Evolutionary conservation across 2,329 filamentous ascomycete genomes (phyloP).

Genomic region (Penicillium hordei): DNA sequence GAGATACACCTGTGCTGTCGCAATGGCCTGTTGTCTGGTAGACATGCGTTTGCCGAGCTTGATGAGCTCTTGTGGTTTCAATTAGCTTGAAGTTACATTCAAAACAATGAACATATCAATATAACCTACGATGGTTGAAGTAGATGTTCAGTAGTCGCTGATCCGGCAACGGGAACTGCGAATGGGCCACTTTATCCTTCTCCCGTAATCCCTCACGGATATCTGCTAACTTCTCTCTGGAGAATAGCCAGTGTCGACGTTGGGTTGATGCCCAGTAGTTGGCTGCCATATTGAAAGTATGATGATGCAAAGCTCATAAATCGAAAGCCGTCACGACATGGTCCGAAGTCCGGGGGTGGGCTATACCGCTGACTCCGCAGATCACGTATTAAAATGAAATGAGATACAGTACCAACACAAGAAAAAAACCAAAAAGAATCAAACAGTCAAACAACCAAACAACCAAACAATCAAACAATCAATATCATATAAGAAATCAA

Average conservation of each 20-base stretch:
- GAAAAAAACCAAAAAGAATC: not conserved
- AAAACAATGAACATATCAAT: not conserved
- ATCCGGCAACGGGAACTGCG: constrained; percentile 80
- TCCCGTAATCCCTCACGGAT: constrained; percentile 76
- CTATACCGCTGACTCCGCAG: constrained; percentile 7
- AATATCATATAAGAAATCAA: not conserved
- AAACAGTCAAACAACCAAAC: not conserved
- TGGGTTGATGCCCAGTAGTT: constrained; percentile 98
- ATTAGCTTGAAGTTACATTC: constrained; percentile 1
- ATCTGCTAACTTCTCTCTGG: constrained; percentile 73
- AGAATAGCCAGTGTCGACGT: constrained; percentile 85
- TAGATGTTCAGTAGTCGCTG: constrained; percentile 82
- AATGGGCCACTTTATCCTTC: constrained; percentile 69
- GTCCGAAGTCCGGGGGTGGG: constrained; percentile 6
- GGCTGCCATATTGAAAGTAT: constrained; percentile 67
- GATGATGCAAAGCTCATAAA: constrained; percentile 5
- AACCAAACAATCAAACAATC: not conserved
- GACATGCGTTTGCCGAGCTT: constrained; percentile 81
- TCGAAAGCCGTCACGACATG: constrained; percentile 8
- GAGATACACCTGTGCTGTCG: constrained; percentile 91
- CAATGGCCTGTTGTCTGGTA: constrained; percentile 85
- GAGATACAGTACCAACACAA: not conserved
- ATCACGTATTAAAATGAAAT: constrained; percentile 12
- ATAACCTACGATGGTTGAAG: constrained; percentile 75
- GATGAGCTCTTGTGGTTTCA: constrained; percentile 58